Evolutionary conservation across 2,329 filamentous ascomycete species (phyloP).

Genomic region (Stachybotrys elegans): DNA sequence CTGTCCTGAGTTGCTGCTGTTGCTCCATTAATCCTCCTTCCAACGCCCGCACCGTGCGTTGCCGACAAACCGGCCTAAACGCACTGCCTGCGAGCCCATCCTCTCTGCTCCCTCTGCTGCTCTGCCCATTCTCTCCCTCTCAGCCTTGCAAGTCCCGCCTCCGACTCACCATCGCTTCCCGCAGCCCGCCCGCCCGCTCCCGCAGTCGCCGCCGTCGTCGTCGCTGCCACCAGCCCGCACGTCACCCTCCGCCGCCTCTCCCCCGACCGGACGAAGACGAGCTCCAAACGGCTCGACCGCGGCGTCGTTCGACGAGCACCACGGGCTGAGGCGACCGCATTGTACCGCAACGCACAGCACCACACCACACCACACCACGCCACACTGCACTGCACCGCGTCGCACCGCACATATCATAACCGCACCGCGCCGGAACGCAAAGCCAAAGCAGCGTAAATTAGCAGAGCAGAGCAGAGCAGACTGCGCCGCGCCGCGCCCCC

Average conservation of each 20-base stretch:
- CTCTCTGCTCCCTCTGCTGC: too few species aligned
- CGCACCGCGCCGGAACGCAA: too few species aligned
- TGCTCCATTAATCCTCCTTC: not conserved
- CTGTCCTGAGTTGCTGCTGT: not conserved
- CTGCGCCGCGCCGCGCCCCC: conserved; percentile 10
- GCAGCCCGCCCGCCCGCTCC: not conserved
- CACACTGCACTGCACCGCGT: too few species aligned
- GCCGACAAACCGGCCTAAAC: not conserved
- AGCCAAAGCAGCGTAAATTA: too few species aligned
- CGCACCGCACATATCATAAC: too few species aligned
- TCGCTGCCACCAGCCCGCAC: not conserved
- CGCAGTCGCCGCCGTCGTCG: not conserved
- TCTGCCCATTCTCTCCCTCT: too few species aligned
- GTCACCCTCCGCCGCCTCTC: not conserved
- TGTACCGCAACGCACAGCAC: too few species aligned
- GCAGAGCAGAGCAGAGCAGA: conserved; percentile 1
- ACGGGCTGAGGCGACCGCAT: too few species aligned
- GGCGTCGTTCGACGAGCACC: too few species aligned
- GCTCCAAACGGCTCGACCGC: too few species aligned
- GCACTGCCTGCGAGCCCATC: not conserved
- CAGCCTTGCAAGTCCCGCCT: too few species aligned
- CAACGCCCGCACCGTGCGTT: not conserved
- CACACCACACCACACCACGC: too few species aligned
- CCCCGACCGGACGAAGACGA: not conserved
- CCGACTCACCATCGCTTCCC: not conserved